phyloP scores from a whole-genome alignment of 129 eudicot species.

The sunflower (Helianthus annuus) region DNA sequence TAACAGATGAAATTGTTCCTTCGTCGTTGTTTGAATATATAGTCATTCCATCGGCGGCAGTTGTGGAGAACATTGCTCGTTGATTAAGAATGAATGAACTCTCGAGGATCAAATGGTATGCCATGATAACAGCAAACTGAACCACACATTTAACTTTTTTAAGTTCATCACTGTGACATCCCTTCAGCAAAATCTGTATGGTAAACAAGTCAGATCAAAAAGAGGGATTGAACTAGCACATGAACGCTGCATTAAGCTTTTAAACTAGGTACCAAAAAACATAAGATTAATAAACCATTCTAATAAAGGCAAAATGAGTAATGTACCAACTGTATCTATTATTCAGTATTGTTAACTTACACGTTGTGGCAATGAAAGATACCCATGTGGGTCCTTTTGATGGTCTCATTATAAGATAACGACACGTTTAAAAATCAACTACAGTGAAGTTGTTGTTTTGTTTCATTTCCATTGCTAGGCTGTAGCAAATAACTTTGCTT shows the following conservation, averaged over 20 bases:
- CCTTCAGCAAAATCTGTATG: conserved; percentile 87
- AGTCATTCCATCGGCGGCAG: conserved; percentile 39
- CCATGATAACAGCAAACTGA: conserved; percentile 81
- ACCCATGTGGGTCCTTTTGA: background rate
- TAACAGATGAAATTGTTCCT: conserved; percentile 21
- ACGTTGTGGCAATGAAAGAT: background rate
- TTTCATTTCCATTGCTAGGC: background rate
- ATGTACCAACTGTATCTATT: background rate
- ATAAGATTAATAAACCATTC: background rate
- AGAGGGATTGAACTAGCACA: conserved; percentile 1
- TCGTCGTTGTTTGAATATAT: conserved; percentile 28
- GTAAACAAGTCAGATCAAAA: conserved; percentile 12
- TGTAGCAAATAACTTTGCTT: background rate
- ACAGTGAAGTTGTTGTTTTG: background rate
- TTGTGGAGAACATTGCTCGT: conserved; percentile 77
- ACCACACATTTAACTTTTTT: conserved; percentile 76
- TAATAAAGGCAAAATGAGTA: conserved; percentile 1
- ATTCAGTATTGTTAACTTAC: background rate
- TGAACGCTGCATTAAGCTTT: background rate
- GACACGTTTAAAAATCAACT: background rate
- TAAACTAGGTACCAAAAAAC: background rate
- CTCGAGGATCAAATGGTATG: conserved; percentile 89
- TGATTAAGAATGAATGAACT: conserved; percentile 86
- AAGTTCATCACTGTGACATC: conserved; percentile 70
- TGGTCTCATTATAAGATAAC: background rate